Conservation (phyloP, 176 grass and related monocot species). For the Areca catechu region DNA sequence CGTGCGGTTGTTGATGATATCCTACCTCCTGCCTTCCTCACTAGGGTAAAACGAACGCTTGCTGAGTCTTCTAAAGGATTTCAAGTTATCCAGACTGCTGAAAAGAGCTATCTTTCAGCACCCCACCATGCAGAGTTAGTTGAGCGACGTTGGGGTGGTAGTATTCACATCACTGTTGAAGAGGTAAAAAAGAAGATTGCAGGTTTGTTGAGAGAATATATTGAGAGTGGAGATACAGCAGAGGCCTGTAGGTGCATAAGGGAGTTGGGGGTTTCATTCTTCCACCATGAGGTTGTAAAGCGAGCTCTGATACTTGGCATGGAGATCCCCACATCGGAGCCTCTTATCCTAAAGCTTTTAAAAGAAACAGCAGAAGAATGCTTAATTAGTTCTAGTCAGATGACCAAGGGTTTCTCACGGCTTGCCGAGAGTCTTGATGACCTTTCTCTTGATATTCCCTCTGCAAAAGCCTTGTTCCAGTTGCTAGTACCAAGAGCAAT, state of each 20-base stretch:
- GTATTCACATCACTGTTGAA: constrained; percentile 57
- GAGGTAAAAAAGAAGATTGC: constrained; percentile 76
- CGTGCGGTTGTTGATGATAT: constrained; percentile 89
- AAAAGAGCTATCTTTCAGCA: constrained; percentile 94
- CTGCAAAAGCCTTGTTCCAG: constrained; percentile 64
- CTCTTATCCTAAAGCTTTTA: constrained; percentile 52
- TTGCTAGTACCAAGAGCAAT: constrained; percentile 51
- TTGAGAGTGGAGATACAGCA: constrained; percentile 56
- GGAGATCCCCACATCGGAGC: constrained; percentile 70
- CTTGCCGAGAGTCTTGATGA: constrained; percentile 72
- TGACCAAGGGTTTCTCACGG: constrained; percentile 76
- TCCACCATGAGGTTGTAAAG: constrained; percentile 96
- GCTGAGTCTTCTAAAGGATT: constrained; percentile 69
- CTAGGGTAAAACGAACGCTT: constrained; percentile 45
- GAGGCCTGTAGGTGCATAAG: constrained; percentile 95
- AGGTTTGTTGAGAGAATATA: constrained; percentile 86
- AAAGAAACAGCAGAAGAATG: constrained; percentile 82
- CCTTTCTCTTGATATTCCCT: constrained; percentile 85
- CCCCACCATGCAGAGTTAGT: constrained; percentile 92
- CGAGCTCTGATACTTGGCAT: constrained; percentile 73
- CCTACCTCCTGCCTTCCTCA: constrained; percentile 80
- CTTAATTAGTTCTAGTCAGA: constrained; percentile 88
- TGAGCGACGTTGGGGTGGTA: constrained; percentile 81
- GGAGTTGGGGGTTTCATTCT: constrained; percentile 84
- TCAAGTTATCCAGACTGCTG: constrained; percentile 72